Conservation (phyloP, 208 protist genomes). For the Acanthamoeba lenticulata region DNA sequence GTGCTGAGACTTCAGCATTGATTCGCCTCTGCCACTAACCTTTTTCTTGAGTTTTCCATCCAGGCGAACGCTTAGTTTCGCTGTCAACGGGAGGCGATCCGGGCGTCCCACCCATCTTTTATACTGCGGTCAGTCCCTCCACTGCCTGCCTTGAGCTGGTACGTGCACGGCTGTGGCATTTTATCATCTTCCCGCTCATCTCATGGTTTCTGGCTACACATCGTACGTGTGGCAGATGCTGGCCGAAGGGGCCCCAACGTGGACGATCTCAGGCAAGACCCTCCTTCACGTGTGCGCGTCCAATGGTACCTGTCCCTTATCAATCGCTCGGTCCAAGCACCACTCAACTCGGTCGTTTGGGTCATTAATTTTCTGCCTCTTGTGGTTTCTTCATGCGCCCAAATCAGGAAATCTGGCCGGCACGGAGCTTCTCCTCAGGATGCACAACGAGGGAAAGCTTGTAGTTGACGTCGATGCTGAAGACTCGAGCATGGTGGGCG, state of each 20-base stretch:
- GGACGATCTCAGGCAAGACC: neutral
- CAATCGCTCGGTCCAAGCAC: neutral
- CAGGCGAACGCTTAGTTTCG: neutral
- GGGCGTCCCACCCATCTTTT: neutral
- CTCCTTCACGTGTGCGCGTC: neutral
- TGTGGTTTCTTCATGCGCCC: too few species aligned
- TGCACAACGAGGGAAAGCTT: too few species aligned
- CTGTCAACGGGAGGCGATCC: neutral
- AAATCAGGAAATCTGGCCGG: too few species aligned
- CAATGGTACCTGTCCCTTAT: neutral
- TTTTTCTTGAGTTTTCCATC: neutral
- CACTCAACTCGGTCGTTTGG: too few species aligned
- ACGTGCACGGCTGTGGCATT: neutral
- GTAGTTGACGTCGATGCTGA: too few species aligned
- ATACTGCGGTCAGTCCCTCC: neutral
- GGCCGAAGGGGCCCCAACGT: neutral
- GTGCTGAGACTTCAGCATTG: too few species aligned
- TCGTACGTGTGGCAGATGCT: neutral
- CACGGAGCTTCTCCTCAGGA: too few species aligned
- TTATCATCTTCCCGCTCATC: too few species aligned
- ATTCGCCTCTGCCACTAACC: too few species aligned
- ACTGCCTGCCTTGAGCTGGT: neutral
- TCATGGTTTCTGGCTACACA: neutral
- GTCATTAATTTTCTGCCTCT: too few species aligned
- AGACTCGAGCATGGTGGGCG: too few species aligned